phyloP scores from a whole-genome alignment of 78 protist genomes.

The Protostelium mycophagum region DNA sequence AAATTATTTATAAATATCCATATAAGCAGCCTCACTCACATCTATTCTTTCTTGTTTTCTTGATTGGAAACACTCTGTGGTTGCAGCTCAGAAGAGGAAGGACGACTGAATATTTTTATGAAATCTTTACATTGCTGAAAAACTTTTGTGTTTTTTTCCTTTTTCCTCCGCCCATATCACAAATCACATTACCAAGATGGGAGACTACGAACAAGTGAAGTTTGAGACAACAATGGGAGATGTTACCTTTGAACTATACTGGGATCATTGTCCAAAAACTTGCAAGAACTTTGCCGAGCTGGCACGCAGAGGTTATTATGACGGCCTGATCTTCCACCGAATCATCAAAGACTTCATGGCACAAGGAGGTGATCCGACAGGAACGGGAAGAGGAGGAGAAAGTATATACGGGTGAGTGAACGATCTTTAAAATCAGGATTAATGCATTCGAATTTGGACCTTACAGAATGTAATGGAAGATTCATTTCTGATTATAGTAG shows the following conservation, averaged over 20 bases:
- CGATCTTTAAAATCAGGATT: too few species aligned
- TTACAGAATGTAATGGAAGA: neutral
- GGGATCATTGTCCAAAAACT: conserved; percentile 80
- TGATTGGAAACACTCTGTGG: too few species aligned
- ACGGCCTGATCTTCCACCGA: conserved; percentile 71
- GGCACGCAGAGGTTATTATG: conserved; percentile 62
- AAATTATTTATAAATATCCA: too few species aligned
- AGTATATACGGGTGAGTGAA: conserved; percentile 72
- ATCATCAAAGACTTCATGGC: conserved; percentile 70
- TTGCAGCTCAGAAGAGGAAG: too few species aligned
- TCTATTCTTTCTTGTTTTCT: too few species aligned
- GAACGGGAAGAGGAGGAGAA: conserved; percentile 89
- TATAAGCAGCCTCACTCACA: too few species aligned
- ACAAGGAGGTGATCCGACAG: conserved; percentile 92
- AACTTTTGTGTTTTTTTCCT: too few species aligned
- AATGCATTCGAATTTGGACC: neutral
- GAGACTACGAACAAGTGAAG: conserved; percentile 7
- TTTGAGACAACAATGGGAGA: conserved; percentile 66
- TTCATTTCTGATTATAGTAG: neutral
- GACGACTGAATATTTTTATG: too few species aligned
- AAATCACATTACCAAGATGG: neutral
- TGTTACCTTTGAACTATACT: conserved; percentile 71
- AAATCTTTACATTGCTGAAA: too few species aligned
- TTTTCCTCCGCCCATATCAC: too few species aligned
- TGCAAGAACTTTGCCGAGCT: conserved; percentile 75